Evolutionary conservation across 1,284 basidiomycete species (phyloP), one percentile per base, ranked within the genome.

Genomic region (Cutaneotrichosporon arboriforme): DNA sequence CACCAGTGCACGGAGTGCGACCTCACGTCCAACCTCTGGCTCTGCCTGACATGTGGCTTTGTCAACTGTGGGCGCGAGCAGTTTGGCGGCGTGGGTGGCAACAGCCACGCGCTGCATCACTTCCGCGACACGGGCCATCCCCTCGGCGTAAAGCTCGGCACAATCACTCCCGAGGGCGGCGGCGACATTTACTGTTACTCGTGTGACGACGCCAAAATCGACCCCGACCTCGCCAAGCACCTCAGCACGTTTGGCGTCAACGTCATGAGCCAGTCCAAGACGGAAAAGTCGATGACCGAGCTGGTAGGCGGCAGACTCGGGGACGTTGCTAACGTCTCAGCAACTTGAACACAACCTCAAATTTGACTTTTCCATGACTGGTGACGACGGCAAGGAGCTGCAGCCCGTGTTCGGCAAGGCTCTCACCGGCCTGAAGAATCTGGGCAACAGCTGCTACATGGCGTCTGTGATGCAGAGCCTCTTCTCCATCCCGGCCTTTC

Each of bases 391-490:
- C 9, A 85, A 87, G 49, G 86, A 89, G 9, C 80, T 97, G 7
- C 82, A 90, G 67, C 93, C 93, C 0, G 76, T 97, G 13, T 94
- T 88, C 68, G 96, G 94, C 0, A 83, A 86, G 1, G 90, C 89
- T 0, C 74, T 92, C 37, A 97, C 94, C 0, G 96, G 94, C 2
- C 77, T 98, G 1, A 79, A 84, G 39, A 98, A 99, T 70, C 82
- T 99, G 1, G 96, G 94, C 1, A 98, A 97, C 76, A 90, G 91
- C 74, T 98, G 96, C 73, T 98, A 98, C 77, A 90, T 98, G 84
- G 90, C 92, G 0, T 97, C 93, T 0, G 86, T 92, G 17, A 75
- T 97, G 1, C 94, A 98, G 77, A 82, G 84, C 0, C 66, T 97
- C 1, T 97, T 97, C 76, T 80, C 90, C 0, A 79, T 97, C 3